These are phyloP conservation scores for Colletotrichum sp. DNA, from an alignment of 2,329 filamentous ascomycete genomes.

Conservation along the genomic window DNA sequence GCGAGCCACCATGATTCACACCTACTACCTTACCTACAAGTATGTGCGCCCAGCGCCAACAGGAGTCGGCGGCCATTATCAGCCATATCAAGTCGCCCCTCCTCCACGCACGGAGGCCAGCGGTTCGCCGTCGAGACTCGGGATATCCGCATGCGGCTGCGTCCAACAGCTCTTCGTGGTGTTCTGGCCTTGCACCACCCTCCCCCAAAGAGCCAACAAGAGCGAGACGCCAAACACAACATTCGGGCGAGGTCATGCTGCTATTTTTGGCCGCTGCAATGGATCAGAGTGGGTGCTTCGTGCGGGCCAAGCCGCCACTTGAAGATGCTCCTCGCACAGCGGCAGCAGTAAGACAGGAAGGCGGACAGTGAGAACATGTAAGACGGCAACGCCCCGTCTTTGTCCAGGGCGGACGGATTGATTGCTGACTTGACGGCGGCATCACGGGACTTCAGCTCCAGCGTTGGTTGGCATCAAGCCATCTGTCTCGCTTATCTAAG, in stretches of 20 bases:
- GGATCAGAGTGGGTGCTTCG: not conserved
- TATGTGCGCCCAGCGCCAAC: not conserved
- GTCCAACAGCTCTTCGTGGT: not conserved
- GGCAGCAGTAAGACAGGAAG: not conserved
- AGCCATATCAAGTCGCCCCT: not conserved
- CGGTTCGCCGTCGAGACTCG: not conserved
- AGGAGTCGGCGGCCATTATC: not conserved
- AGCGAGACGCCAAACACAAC: constrained; percentile 2
- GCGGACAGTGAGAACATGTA: not conserved
- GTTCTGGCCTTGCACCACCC: not conserved
- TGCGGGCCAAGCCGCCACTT: not conserved
- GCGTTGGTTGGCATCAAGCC: not conserved
- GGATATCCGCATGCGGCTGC: not conserved
- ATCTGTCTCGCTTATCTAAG: constrained; percentile 3
- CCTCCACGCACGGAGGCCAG: not conserved
- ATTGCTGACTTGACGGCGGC: not conserved
- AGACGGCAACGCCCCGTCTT: not conserved
- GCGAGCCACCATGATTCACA: not conserved
- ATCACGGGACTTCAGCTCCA: not conserved
- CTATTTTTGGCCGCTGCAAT: constrained; percentile 10
- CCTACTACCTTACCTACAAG: not conserved
- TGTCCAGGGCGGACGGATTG: not conserved
- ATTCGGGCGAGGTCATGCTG: not conserved
- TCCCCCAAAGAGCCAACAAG: not conserved
- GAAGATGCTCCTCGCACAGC: not conserved